phyloP scores from a whole-genome alignment of 2,329 filamentous ascomycete species.

The Aschersonia sp. region DNA sequence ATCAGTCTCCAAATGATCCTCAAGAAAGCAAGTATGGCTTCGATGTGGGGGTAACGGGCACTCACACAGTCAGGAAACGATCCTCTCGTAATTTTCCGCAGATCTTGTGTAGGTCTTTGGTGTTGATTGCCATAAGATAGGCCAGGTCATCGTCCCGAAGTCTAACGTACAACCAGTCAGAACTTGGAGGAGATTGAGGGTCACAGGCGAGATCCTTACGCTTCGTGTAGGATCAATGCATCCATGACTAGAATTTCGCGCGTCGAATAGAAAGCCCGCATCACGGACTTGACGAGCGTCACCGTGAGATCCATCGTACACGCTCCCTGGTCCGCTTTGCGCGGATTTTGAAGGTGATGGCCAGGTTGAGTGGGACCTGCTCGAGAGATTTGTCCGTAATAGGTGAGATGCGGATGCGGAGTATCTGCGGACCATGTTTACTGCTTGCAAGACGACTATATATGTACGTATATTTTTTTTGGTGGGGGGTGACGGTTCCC shows the following conservation, averaged over 20 bases:
- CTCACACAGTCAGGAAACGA: slow-evolving; percentile 68
- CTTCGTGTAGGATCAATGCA: slow-evolving; percentile 70
- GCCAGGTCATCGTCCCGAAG: slow-evolving; percentile 81
- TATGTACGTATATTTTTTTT: too few relatives aligned
- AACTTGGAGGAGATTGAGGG: not conserved
- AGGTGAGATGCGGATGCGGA: too few relatives aligned
- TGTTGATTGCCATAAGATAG: slow-evolving; percentile 75
- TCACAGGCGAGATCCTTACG: slow-evolving; percentile 34
- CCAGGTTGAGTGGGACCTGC: too few relatives aligned
- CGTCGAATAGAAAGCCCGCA: slow-evolving; percentile 74
- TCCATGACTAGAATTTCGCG: slow-evolving; percentile 77
- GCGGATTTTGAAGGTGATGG: too few relatives aligned
- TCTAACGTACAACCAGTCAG: slow-evolving; percentile 24
- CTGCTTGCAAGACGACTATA: too few relatives aligned
- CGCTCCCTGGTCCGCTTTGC: not conserved
- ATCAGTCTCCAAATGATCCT: slow-evolving; percentile 25
- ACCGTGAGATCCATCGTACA: slow-evolving; percentile 40
- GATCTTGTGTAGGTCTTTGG: slow-evolving; percentile 82
- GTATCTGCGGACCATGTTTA: too few relatives aligned
- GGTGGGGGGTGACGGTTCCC: too few relatives aligned
- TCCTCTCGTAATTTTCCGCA: slow-evolving; percentile 77
- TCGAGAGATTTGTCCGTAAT: too few relatives aligned
- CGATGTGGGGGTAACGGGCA: slow-evolving; percentile 6
- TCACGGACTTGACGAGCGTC: slow-evolving; percentile 72
- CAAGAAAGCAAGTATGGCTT: not conserved